Conservation (phyloP, 1,284 basidiomycete genomes). For the Papiliotrema terrestris region DNA sequence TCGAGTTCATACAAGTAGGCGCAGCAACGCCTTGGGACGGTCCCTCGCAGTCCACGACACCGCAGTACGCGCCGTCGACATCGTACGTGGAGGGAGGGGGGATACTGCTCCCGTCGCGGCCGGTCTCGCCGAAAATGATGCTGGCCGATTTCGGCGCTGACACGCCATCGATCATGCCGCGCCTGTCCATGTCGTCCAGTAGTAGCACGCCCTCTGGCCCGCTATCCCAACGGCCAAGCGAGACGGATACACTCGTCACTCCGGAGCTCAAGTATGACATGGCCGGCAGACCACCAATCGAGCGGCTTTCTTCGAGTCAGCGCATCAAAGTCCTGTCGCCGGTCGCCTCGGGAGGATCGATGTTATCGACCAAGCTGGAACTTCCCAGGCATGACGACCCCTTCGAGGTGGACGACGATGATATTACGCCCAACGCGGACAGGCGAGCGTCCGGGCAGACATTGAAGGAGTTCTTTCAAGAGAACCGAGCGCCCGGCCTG, state of each 20-base stretch:
- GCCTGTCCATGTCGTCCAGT: not conserved
- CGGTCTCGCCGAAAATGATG: not conserved
- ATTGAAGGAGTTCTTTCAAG: constrained; percentile 36
- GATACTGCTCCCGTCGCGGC: not conserved
- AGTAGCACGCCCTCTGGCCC: not conserved
- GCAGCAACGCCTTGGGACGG: not conserved
- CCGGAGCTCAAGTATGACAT: constrained; percentile 10
- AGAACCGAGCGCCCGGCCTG: constrained; percentile 13
- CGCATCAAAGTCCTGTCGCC: not conserved
- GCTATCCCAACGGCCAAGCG: constrained; percentile 11
- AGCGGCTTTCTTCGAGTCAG: not conserved
- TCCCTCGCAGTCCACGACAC: not conserved
- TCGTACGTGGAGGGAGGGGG: no score
- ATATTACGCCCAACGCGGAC: not conserved
- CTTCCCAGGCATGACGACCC: no score
- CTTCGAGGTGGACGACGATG: constrained; percentile 1
- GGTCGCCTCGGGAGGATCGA: not conserved
- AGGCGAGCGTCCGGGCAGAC: constrained; percentile 17
- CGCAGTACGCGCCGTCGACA: not conserved
- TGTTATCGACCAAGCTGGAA: constrained; percentile 1
- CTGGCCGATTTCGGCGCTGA: not conserved
- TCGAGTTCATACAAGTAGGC: constrained; percentile 34
- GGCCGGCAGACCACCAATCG: not conserved
- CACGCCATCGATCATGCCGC: not conserved
- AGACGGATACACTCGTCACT: constrained; percentile 20